phyloP scores from a whole-genome alignment of 2,329 filamentous ascomycete species.

The Aplosporella prunicola region DNA sequence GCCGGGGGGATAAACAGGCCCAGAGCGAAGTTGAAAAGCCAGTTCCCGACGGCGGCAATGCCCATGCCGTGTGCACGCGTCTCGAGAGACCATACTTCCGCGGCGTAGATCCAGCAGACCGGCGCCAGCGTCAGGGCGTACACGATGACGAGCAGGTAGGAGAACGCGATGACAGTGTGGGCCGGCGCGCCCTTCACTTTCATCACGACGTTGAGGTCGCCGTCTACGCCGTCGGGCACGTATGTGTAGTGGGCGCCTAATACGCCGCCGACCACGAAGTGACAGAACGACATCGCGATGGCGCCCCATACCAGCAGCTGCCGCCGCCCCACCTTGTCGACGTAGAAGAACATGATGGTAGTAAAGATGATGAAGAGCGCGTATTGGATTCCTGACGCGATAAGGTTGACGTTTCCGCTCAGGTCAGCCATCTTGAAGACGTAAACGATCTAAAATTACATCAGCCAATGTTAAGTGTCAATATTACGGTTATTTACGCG shows the following conservation, averaged over 20 bases:
- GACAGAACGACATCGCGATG: constrained; percentile 35
- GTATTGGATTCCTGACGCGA: constrained; percentile 32
- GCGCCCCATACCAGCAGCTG: constrained; percentile 35
- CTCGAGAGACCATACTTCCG: constrained; percentile 55
- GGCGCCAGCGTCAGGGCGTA: constrained; percentile 56
- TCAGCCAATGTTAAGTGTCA: too few species aligned
- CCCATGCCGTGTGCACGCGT: constrained; percentile 52
- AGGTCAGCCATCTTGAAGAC: constrained; percentile 52
- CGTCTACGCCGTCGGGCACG: constrained; percentile 36
- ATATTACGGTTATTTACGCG: too few species aligned
- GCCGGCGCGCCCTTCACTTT: constrained; percentile 44
- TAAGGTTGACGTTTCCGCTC: constrained; percentile 40
- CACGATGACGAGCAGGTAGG: constrained; percentile 54
- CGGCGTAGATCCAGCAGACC: constrained; percentile 56
- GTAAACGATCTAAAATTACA: constrained; percentile 53
- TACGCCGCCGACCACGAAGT: constrained; percentile 36
- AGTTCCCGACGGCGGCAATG: constrained; percentile 46
- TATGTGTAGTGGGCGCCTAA: constrained; percentile 32
- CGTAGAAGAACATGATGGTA: constrained; percentile 31
- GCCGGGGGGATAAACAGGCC: constrained; percentile 50
- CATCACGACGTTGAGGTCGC: constrained; percentile 46
- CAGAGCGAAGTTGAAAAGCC: constrained; percentile 52
- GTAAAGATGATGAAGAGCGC: constrained; percentile 35
- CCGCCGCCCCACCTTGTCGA: constrained; percentile 33
- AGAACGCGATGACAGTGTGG: constrained; percentile 56